phyloP scores from a whole-genome alignment of 768 basidiomycete genomes.

The Daedalea quercina region DNA sequence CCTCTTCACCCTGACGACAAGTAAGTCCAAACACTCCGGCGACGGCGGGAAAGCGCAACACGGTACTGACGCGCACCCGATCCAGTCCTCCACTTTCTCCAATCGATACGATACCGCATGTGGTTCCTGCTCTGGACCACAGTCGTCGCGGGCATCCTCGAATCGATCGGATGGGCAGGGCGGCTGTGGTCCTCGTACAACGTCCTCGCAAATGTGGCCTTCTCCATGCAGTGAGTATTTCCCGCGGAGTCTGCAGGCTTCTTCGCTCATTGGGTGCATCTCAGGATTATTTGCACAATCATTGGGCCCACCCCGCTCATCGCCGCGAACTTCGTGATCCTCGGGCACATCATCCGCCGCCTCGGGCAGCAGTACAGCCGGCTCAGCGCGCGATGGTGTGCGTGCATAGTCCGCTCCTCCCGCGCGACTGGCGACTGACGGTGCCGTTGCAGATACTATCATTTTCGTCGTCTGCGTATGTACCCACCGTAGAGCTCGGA shows the following conservation, averaged over 20 bases:
- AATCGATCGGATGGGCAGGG: slow-evolving; percentile 33
- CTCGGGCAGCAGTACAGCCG: slow-evolving; percentile 43
- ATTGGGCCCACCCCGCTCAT: slow-evolving; percentile 50
- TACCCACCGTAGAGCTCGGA: not conserved
- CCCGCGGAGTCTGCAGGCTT: not conserved
- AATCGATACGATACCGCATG: slow-evolving; percentile 23
- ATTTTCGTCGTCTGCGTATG: slow-evolving; percentile 34
- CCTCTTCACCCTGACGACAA: slow-evolving; percentile 22
- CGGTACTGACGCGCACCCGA: not conserved
- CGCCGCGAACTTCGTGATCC: slow-evolving; percentile 54
- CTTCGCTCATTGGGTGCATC: not conserved
- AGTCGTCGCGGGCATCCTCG: slow-evolving; percentile 25
- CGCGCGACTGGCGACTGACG: not conserved
- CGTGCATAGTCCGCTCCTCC: slow-evolving; percentile 11
- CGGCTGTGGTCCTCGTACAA: slow-evolving; percentile 28
- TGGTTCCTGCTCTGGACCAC: slow-evolving; percentile 31
- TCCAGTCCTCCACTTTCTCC: slow-evolving; percentile 17
- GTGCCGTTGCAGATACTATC: slow-evolving; percentile 28
- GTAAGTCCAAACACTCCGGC: not conserved
- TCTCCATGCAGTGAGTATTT: slow-evolving; percentile 30
- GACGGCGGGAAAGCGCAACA: no score
- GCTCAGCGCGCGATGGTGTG: slow-evolving; percentile 36
- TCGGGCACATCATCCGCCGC: slow-evolving; percentile 39
- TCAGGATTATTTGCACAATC: slow-evolving; percentile 41
- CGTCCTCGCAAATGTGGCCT: slow-evolving; percentile 23